phyloP scores from a whole-genome alignment of 2,329 filamentous ascomycete genomes.

The Stagonosporopsis chrysanthemi region DNA sequence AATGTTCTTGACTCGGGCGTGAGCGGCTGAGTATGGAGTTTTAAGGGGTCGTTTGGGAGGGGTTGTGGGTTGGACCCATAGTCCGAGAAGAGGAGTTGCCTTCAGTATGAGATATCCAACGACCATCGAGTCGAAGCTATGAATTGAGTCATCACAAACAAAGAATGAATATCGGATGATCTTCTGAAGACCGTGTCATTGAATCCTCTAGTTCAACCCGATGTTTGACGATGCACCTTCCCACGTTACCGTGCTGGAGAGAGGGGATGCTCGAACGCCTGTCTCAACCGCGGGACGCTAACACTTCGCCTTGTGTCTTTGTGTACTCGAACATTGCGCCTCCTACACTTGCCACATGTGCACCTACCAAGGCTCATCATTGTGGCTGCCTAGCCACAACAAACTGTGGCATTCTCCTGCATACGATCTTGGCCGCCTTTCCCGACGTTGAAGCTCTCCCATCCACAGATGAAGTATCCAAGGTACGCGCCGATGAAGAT shows the following conservation, averaged over 20 bases:
- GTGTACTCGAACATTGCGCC: neutral
- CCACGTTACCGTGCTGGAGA: neutral
- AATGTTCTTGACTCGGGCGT: neutral
- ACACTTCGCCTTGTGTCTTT: neutral
- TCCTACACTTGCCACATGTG: neutral
- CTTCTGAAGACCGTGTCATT: too few relatives aligned
- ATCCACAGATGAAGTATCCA: constrained; percentile 48
- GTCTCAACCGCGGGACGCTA: neutral
- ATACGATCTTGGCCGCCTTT: constrained; percentile 38
- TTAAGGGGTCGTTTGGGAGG: neutral
- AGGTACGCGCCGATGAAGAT: constrained; percentile 49
- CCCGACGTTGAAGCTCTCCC: constrained; percentile 43
- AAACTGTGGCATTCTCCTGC: constrained; percentile 47
- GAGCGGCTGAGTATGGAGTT: neutral
- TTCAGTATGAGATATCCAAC: constrained; percentile 6
- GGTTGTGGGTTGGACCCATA: neutral
- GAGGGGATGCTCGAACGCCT: neutral
- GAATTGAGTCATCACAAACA: neutral
- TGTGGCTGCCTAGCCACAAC: constrained; percentile 36
- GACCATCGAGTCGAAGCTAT: neutral
- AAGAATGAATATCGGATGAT: neutral
- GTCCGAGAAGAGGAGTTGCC: neutral
- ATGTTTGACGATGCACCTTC: too few relatives aligned
- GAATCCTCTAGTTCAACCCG: too few relatives aligned
- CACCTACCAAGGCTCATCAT: neutral